Percentiles rank a stretch among this genome's conserved stretches.
Evolutionary conservation across 495 filamentous ascomycete genomes (phyloP).

Genomic region (Aspergillus egyptiacus): DNA sequence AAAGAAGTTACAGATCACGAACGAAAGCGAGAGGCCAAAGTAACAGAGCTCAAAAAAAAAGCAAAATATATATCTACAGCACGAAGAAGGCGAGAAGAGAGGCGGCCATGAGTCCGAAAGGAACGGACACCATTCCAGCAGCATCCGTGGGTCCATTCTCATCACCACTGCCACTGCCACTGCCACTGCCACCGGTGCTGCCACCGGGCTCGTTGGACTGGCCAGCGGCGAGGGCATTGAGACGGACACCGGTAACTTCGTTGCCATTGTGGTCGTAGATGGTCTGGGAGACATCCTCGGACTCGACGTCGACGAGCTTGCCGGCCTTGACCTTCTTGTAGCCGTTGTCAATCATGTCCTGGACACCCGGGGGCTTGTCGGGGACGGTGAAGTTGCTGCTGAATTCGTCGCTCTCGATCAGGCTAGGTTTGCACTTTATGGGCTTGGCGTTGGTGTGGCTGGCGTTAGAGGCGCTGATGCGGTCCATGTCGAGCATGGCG

Average conservation of each 20-base stretch:
- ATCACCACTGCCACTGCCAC: constrained; percentile 25
- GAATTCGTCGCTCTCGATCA: constrained; percentile 61
- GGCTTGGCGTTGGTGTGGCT: constrained; percentile 46
- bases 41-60: not conserved
- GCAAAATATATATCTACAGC: constrained; percentile 13
- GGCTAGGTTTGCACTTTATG: constrained; percentile 50
- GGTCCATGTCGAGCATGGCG: constrained; percentile 62
- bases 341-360: constrained; percentile 49
- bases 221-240: constrained; percentile 45
- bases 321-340: constrained; percentile 47
- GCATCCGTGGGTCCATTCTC: constrained; percentile 12
- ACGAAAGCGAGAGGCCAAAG: not conserved
- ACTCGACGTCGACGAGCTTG: constrained; percentile 53
- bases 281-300: constrained; percentile 43
- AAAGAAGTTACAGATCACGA: not conserved
- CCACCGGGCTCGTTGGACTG: constrained; percentile 48
- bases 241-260: constrained; percentile 46
- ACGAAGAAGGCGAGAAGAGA: constrained; percentile 11
- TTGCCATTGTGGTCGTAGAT: constrained; percentile 52
- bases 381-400: constrained; percentile 73
- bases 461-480: constrained; percentile 54
- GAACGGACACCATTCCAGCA: constrained; percentile 19
- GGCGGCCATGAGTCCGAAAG: constrained; percentile 15
- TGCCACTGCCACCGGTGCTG: constrained; percentile 21
- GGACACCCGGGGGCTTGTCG: constrained; percentile 41